A percentile compares a stretch with the other conserved stretches of the same genome.
These are phyloP conservation scores for Emericellopsis cladophorae DNA, from an alignment of 2,329 filamentous ascomycete species.

Conservation along the genomic window DNA sequence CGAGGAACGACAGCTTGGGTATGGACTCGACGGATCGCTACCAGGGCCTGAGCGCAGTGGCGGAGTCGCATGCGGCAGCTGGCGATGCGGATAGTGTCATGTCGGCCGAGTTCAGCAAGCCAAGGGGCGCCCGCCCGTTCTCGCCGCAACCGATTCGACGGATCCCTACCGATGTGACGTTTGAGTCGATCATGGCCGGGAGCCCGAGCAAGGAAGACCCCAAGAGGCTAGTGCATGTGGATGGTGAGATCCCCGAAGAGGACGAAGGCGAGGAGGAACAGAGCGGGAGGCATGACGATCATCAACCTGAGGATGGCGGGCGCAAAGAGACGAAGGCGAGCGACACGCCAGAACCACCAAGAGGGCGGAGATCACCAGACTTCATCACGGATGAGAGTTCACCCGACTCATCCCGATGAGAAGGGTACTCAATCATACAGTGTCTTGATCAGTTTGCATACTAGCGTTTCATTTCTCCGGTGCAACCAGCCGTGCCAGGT, in stretches of 20 bases:
- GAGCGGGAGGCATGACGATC: constrained; percentile 4
- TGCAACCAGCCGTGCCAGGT: too few species aligned
- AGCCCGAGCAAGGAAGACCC: not conserved
- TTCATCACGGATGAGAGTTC: constrained; percentile 14
- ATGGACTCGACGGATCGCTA: constrained; percentile 36
- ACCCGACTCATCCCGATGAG: constrained; percentile 5
- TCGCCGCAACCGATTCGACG: constrained; percentile 40
- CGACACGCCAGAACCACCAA: constrained; percentile 4
- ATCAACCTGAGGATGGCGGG: constrained; percentile 1
- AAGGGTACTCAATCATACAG: not conserved
- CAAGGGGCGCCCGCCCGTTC: constrained; percentile 43
- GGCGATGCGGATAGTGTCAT: constrained; percentile 38
- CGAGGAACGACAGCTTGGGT: constrained; percentile 41
- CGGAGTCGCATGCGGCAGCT: constrained; percentile 13
- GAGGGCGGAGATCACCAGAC: constrained; percentile 11
- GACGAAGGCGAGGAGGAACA: constrained; percentile 4
- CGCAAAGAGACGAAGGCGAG: not conserved
- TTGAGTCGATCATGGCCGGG: constrained; percentile 17
- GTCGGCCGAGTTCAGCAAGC: constrained; percentile 38
- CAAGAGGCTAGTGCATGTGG: not conserved
- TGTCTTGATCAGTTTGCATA: not conserved
- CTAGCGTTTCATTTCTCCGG: not conserved
- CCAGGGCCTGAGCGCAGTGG: constrained; percentile 42
- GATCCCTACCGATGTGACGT: constrained; percentile 25
- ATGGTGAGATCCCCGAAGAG: constrained; percentile 2